Conservation (phyloP, 106 monocot species). For the Phalaenopsis equestris region DNA sequence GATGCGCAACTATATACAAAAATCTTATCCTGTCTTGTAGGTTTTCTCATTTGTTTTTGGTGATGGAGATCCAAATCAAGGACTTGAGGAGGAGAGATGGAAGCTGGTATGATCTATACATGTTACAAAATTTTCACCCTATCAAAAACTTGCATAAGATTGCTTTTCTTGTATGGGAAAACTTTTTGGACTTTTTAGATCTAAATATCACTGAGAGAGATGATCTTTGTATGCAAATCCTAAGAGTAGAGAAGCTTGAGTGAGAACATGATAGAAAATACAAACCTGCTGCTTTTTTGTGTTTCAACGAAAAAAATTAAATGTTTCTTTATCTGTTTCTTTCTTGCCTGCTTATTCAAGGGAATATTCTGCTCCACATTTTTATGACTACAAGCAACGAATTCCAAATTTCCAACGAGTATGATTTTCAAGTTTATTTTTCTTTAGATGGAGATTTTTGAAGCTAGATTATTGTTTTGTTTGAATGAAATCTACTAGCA, state of each 20-base stretch:
- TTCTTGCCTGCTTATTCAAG: not conserved
- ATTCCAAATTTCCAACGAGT: not conserved
- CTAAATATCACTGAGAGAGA: not conserved
- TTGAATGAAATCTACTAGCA: not conserved
- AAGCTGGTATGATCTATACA: constrained; percentile 50
- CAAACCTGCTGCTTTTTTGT: not conserved
- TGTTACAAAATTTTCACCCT: not conserved
- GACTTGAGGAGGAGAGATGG: constrained; percentile 97
- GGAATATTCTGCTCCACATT: not conserved
- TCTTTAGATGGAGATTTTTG: not conserved
- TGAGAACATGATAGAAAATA: not conserved
- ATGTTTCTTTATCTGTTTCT: not conserved
- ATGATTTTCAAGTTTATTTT: not conserved
- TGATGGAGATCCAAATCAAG: constrained; percentile 98
- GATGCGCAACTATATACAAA: constrained; percentile 3
- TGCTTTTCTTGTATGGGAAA: not conserved
- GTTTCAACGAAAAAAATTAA: not conserved
- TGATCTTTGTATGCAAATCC: not conserved
- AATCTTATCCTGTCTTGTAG: constrained; percentile 31
- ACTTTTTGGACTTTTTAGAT: not conserved
- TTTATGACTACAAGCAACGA: not conserved
- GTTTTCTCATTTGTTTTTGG: constrained; percentile 99
- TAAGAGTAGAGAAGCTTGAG: not conserved
- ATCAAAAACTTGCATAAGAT: not conserved
- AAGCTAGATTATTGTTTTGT: not conserved